Evolutionary conservation across 2,329 filamentous ascomycete species (phyloP), one percentile per base, ranked within the genome.

Genomic region (Thermothelomyces thermophilus): DNA sequence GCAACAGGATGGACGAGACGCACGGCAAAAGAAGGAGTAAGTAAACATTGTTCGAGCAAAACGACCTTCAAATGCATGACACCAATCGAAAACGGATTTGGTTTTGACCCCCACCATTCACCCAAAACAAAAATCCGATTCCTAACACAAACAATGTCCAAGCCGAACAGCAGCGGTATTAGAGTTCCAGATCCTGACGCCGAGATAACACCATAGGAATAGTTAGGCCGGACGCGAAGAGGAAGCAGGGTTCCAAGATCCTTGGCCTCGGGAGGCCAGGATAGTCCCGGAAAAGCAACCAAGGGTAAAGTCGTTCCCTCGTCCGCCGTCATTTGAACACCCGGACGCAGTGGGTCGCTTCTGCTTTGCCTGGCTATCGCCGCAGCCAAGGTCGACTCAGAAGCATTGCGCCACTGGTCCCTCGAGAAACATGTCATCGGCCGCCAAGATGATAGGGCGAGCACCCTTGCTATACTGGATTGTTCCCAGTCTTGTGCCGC

Each of bases 401-500:
- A 39, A 39, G 36, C 22, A 10, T 19, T 24, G 10, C 20, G 8
- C n/a, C 13, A 39, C 13, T 6, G 19, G 20, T n/a, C 20, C 14
- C 19, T 5, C 20, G 19, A 26, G 19, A 24, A 14, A 41, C n/a
- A 3, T 13, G 19, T 16, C 11, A 11, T 8, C 41, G 3, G 20
- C 19, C 13, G 17, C 2, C 14, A 19, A 22, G 20, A 14, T 6
- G 20, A 11, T 14, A 5, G 5, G 36, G 14, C 20, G 22, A 24
- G 24, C 13, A 35, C 13, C 33, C 33, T n/a, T 24, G 19, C 7
- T 42, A 44, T 10, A 19, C 39, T 3, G 36, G 39, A 22, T 49
- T 50, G 24, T 53, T 44, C 13, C 47, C 51, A 7, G 66, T 68
- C 63, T 80, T 80, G 48, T 70, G 63, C 42, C 77, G 71, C 63